Evolutionary conservation across 257 asterid species (phyloP).

Genomic region (Eustoma russellianum): DNA sequence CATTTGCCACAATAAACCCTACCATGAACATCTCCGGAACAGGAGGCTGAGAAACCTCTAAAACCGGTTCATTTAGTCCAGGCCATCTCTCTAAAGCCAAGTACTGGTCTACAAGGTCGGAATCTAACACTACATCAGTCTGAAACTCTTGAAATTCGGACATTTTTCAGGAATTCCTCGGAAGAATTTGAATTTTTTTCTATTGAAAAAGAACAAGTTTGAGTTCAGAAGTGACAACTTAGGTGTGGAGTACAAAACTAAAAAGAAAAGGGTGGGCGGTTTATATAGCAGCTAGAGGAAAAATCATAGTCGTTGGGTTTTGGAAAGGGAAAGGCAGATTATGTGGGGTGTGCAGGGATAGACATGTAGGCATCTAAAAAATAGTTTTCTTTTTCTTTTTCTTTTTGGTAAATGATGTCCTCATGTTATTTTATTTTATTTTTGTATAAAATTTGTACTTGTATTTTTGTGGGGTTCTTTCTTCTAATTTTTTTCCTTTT

Average conservation of each 20-base stretch:
- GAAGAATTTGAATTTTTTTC: not conserved
- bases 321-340: conserved; percentile 2
- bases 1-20: conserved; percentile 57
- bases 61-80: conserved; percentile 7
- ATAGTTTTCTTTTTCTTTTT: no score
- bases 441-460: no score
- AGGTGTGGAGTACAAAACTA: not conserved
- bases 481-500: no score
- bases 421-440: no score
- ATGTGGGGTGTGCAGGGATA: not conserved
- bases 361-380: conserved; percentile 2
- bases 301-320: not conserved
- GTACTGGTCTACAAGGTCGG: conserved; percentile 38
- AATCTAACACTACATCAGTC: not conserved
- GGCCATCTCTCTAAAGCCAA: conserved; percentile 40
- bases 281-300: not conserved
- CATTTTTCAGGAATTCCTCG: conserved; percentile 9
- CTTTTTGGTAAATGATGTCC: no score
- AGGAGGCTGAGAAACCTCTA: not conserved
- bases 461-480: no score
- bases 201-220: not conserved
- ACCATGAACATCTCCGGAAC: conserved; percentile 29
- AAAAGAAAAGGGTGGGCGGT: not conserved
- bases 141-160: conserved; percentile 7
- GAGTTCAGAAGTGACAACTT: not conserved